Evolutionary conservation across 202 grass and related monocot genomes (phyloP), one percentile per base, ranked within the genome.

Genomic region (Zizania palustris): DNA sequence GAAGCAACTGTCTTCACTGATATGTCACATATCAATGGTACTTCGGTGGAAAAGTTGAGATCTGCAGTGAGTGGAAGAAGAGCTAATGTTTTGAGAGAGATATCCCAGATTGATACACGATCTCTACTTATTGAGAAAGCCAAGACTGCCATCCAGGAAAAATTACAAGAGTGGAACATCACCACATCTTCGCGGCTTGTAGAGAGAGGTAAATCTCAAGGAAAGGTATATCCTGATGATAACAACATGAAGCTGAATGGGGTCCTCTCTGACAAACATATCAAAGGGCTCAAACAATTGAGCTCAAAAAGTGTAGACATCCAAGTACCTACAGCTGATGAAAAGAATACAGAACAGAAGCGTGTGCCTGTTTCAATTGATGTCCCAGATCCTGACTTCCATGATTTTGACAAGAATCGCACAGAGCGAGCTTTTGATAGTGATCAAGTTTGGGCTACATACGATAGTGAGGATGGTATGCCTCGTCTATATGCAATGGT

Each of bases 401-500:
- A 92, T 85, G 92, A 99, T 79, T 99, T 99, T 59, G 92, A 99
- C 57, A 93, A 96, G 80, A 89, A 99, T 78, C 96, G 92, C 36
- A 89, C 90, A 35, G 96, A 95, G 72, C 88, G 73, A 35, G 82
- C 89, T 83, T 97, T 97, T 86, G 85, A 88, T 56, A 76, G 83
- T 66, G 95, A 97, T 81, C 91, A 97, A 71, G 89, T 97, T 58
- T 97, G 95, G 95, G 95, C 95, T 63, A 92, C 91, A 48, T 97
- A 97, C 80, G 95, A 97, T 71, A 94, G 88, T 11, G 91, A 97
- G 59, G 94, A 97, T 84, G 94, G 94, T 59, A 97, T 97, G 95
- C 95, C 95, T 67, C 91, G 91, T 16, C 78, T 97, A 37, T 97
- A 97, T 80, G 91, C 81, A 44, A 88, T 97, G 91, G 91, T 97